phyloP scores from a whole-genome alignment of 495 filamentous ascomycete species.

The Hypoxylon lenormandii region DNA sequence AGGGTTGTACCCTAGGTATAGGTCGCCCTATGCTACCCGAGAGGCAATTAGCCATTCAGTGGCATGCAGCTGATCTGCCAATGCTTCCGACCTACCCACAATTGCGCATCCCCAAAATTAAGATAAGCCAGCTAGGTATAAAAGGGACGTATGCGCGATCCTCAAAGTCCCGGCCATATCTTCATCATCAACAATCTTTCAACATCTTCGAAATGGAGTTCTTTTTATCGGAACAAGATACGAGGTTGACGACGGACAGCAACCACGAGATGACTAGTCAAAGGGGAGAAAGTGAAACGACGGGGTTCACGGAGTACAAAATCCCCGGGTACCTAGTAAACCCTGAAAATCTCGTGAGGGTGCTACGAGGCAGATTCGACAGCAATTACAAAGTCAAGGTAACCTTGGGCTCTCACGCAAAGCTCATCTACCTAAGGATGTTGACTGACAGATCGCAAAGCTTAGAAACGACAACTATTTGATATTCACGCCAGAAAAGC shows the following conservation, averaged over 20 bases:
- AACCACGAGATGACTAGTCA: no score
- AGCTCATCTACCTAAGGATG: neutral
- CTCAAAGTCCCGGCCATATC: no score
- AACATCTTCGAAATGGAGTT: neutral
- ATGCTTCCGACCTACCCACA: no score
- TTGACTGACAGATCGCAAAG: conserved; percentile 6
- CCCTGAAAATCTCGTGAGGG: conserved; percentile 9
- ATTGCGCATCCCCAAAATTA: no score
- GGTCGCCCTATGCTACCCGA: no score
- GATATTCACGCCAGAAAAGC: conserved; percentile 18
- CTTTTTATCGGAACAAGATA: no score
- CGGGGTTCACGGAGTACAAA: conserved; percentile 7
- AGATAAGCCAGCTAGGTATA: no score
- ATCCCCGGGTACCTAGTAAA: conserved; percentile 27
- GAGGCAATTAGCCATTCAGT: no score
- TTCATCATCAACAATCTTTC: no score
- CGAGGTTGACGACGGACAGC: neutral
- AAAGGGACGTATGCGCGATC: no score
- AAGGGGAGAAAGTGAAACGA: neutral
- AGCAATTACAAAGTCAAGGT: conserved; percentile 32
- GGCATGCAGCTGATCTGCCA: no score
- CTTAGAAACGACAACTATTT: conserved; percentile 33
- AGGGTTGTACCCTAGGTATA: no score
- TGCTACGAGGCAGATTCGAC: conserved; percentile 9
- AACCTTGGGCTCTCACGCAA: neutral